Evolutionary conservation across 108 stramenopile species (phyloP), one percentile per base, ranked within the genome.

Genomic region (Aurantiochytrium sp.): DNA sequence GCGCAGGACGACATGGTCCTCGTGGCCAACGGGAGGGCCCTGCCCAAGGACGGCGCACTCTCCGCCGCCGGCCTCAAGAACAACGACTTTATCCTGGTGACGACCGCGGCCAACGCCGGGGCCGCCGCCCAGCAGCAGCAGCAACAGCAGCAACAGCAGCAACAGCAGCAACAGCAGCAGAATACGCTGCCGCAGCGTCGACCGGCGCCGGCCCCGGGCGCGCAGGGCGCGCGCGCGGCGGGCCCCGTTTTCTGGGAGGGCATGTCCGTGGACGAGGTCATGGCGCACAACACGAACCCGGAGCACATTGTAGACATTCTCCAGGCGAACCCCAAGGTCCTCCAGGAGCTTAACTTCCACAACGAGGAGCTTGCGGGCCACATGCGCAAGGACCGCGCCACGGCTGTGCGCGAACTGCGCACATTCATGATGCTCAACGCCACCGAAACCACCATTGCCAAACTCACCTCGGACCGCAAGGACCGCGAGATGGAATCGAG

Each of bases 331-430:
- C 90, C 90, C 24, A 93, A 95, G 86, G 89, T 95, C 21, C 87
- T 91, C 68, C 96, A 96, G 87, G 96, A 95, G 92, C 90, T 96
- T 55, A 95, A 95, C 59, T 94, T 95, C 88, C 95, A 95, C 89
- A 91, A 92, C 68, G 95, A 95, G 8, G 27, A 39, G 3, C 52
- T 95, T 17, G 95, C 94, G 27, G 90, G 85, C 39, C 90, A 91
- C 85, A 81, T 95, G 37, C 52, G 86, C 41, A 55, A 87, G 37
- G 88, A 81, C 39, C 87, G 32, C 54, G 87, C 45, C 37, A 81
- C 55, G 69, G 88, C 48, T 22, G 48, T 69, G 45, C 68, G 68
- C 15, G 52, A 86, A n/a, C 55, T 86, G 10, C 54, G 52, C 2
- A 55, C 27, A 17, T 86, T 86, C 1, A 32, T 55, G 86, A 86